Base-by-base conservation (phyloP, 2,329 filamentous ascomycete genomes). In the Fusarium zealandicum region DNA sequence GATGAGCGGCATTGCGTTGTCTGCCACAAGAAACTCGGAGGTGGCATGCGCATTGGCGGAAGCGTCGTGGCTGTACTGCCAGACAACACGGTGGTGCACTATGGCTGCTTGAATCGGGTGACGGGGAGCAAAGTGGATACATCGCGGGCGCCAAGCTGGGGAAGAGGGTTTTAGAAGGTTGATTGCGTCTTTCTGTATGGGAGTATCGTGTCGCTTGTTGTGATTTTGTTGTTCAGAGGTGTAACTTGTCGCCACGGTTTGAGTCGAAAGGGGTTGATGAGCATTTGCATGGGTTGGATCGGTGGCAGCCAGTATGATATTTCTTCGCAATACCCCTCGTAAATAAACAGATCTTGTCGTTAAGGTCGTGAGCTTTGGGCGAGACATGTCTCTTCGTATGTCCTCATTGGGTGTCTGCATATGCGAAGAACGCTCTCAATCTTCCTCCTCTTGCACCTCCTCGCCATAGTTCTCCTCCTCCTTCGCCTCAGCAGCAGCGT, bases 1-100 rank as follows among this genome's bases (percentile, higher is more conserved):
- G 93, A 99, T 67, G 93, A 98, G 70, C 81, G 91, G 44, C 88
- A 96, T 48, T 99, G 95, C 72, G 88, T 90, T 11, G 90, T 96
- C 13, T 99, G 95, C 72, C 90, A 96, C 73, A 98, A 97, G 80
- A 81, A 95, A 62, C 83, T 99, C 61, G 93, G 93, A 1, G 89
- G 92, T 2, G 73, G 73, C 69, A 97, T 97, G 80, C 80, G 95
- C 57, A 85, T 98, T 64, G 93, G 93, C 2, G 90, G 92, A 4
- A 96, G 90, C 72, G 95, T 96, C 14, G 89, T 98, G 54, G 88
- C 93, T 33, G 93, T 97, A 11, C 82, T 95, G 74, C 91, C 93
- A 6, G 90, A 96, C 76, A 92, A 87, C 71, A 82, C 80, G 20
- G 90, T 92, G 13, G 88, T 95, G 57, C 90, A 95, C 78, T 90